These are phyloP conservation scores for Neonectria faginata DNA, from an alignment of 2,329 filamentous ascomycete species.

Conservation along the genomic window DNA sequence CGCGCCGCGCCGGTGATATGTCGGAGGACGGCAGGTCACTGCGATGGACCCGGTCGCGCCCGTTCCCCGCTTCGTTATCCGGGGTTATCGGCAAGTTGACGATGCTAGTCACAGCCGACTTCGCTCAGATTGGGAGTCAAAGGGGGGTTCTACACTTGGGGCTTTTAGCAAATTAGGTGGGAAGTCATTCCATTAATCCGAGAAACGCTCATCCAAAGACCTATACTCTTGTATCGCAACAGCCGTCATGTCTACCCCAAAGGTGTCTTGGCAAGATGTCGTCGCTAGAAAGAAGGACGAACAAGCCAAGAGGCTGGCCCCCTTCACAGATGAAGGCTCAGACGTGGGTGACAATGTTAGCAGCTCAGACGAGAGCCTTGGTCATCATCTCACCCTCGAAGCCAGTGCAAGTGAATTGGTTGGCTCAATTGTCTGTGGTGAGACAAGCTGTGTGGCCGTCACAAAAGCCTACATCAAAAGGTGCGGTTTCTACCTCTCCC, in stretches of 20 bases:
- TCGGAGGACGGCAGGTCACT: conserved; percentile 14
- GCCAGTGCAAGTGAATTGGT: neutral
- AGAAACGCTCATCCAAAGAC: neutral
- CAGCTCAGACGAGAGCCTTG: neutral
- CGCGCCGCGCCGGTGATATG: conserved; percentile 1
- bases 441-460: conserved; percentile 15
- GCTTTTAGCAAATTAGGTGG: neutral
- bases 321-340: neutral
- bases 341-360: neutral
- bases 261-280: conserved; percentile 19
- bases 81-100: neutral
- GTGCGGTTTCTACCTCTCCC: neutral
- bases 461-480: conserved; percentile 23
- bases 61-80: conserved; percentile 12
- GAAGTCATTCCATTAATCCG: neutral
- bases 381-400: neutral
- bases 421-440: neutral
- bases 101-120: conserved; percentile 5
- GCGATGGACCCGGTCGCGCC: conserved; percentile 12
- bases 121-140: neutral
- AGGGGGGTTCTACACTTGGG: neutral
- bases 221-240: neutral
- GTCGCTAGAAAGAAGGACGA: conserved; percentile 16
- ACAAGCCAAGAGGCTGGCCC: conserved; percentile 2
- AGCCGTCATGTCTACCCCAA: conserved; percentile 15